Conservation (phyloP, 208 protist genomes). For the Leishmania tarentolae region DNA sequence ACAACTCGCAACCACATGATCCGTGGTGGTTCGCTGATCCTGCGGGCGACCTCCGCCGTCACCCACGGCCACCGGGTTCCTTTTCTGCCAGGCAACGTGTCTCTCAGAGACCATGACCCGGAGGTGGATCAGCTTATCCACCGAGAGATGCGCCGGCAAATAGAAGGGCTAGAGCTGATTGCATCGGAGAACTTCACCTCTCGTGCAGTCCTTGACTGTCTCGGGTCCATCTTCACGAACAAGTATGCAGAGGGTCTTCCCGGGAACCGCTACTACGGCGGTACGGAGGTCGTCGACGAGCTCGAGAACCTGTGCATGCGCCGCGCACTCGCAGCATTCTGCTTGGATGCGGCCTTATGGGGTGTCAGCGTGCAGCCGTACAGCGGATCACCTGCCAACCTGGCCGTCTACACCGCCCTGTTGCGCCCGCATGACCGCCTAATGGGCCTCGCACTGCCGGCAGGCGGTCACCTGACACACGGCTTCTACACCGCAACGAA, state of each 20-base stretch:
- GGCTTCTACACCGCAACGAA: conserved; percentile 97
- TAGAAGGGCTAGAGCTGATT: conserved; percentile 88
- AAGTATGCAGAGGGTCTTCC: conserved; percentile 99
- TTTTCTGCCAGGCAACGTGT: conserved; percentile 30
- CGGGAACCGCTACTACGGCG: conserved; percentile 98
- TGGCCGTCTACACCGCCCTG: conserved; percentile 97
- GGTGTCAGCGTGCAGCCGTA: conserved; percentile 99
- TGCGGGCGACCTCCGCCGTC: conserved; percentile 11
- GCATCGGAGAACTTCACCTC: conserved; percentile 99
- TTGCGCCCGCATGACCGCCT: conserved; percentile 97
- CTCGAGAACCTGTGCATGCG: conserved; percentile 94
- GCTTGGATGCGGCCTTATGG: conserved; percentile 94
- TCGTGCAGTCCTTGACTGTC: conserved; percentile 95
- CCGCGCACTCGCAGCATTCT: conserved; percentile 95
- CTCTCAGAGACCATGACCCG: conserved; percentile 66
- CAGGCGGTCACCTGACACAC: conserved; percentile 96
- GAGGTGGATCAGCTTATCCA: conserved; percentile 82
- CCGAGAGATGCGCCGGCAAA: conserved; percentile 86
- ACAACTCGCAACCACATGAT: conserved; percentile 10
- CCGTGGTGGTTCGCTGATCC: conserved; percentile 17
- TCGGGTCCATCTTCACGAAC: conserved; percentile 98
- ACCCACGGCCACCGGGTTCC: conserved; percentile 1
- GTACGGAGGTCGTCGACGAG: conserved; percentile 98
- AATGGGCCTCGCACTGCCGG: conserved; percentile 96
- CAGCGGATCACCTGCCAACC: conserved; percentile 98